Evolutionary conservation across 495 filamentous ascomycete species (phyloP), one percentile per base, ranked within the genome.

Genomic region (Thermothielavioides terrestris): DNA sequence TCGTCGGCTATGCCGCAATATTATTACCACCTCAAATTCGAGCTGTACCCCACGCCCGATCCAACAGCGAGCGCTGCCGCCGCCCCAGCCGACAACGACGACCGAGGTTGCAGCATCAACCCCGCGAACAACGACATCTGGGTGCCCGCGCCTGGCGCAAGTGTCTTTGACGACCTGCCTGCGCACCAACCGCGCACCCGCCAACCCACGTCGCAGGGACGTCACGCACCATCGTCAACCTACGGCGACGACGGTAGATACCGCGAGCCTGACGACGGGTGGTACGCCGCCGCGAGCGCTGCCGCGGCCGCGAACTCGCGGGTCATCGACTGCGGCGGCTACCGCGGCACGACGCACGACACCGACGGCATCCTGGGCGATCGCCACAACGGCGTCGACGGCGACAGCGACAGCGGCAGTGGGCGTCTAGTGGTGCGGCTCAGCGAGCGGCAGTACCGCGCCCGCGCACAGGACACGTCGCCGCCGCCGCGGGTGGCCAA

Each of bases 21-120:
- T 68, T 90, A 89, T 68, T 98, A 90, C 59, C 91, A 97, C 60
- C 65, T 98, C 25, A 82, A 82, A 57, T 79, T 98, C 60, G 91
- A 97, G 75, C 74, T 96, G 44, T 84, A 84, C 66, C 65, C 78
- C 52, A 67, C 73, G 46, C 68, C 75, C 14, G 63, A 69, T 52
- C 68, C 68, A 21, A 56, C 62, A 6, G 27, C 47, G 40, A 45
- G 9, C 42, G 41, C 32, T 8, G 15, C 35, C 32, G 18, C 8
- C 15, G 10, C 42, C 10, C n/a, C 40, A 8, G 12, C 18, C 7
- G 44, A 1, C 32, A 37, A 6, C 21, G 28, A 4, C 43, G 20
- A 6, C 21, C 43, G 52, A 22, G 25, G 42, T 23, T 38, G 35
- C 45, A 45, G 45, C 53, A 8, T 43, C 44, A 25, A 23, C 27